A percentile compares a stretch with the other conserved stretches of the same genome.
phyloP scores from a whole-genome alignment of 2,329 filamentous ascomycete genomes.

The Botrytis pseudocinerea region DNA sequence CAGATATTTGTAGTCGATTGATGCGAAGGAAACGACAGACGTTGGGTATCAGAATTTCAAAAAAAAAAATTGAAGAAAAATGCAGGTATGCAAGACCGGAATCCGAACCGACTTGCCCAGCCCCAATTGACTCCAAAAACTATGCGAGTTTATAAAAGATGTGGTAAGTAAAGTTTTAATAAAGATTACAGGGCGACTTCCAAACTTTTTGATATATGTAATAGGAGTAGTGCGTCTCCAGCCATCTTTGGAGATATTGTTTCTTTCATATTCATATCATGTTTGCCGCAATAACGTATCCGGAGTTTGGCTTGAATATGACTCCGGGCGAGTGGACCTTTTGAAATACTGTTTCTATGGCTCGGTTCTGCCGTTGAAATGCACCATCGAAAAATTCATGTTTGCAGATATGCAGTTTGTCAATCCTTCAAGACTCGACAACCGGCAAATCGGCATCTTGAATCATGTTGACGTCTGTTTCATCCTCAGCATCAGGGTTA shows the following conservation, averaged over 20 bases:
- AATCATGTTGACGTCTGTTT: conserved; percentile 26
- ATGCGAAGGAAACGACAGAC: conserved; percentile 18
- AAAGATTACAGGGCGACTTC: conserved; percentile 4
- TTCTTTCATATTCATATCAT: conserved; percentile 12
- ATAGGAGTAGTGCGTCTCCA: not conserved
- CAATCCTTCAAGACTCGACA: conserved; percentile 1
- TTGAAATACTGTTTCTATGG: not conserved
- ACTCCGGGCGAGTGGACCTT: not conserved
- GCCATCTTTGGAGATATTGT: not conserved
- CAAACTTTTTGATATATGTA: not conserved
- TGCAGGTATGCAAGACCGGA: conserved; percentile 20
- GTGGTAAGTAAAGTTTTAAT: not conserved
- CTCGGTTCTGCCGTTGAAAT: not conserved
- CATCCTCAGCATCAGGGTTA: conserved; percentile 36
- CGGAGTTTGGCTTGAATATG: conserved; percentile 9
- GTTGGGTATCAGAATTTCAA: conserved; percentile 22
- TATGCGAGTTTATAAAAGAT: conserved; percentile 19
- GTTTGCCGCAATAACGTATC: conserved; percentile 19
- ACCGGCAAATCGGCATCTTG: not conserved
- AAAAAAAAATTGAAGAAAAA: conserved; percentile 7
- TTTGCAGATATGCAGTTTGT: not conserved
- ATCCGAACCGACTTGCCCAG: conserved; percentile 6
- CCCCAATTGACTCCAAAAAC: conserved; percentile 14
- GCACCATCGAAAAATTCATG: not conserved
- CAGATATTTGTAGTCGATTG: conserved; percentile 16